These are phyloP conservation scores for Colletotrichum acutatum DNA, from an alignment of 2,329 filamentous ascomycete genomes.

Conservation along the genomic window DNA sequence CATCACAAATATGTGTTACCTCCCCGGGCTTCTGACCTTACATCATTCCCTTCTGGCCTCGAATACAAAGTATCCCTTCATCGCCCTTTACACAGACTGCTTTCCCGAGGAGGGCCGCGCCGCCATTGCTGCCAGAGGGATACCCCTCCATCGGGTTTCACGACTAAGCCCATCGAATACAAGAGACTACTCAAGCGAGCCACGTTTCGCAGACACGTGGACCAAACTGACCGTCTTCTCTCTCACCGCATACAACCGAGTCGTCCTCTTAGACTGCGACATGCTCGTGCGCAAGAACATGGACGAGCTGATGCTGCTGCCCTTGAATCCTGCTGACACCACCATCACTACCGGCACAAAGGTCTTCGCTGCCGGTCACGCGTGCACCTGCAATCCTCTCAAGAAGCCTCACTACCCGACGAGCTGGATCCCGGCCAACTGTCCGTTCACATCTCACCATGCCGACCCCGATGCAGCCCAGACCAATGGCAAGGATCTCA, in stretches of 20 bases:
- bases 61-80: not conserved
- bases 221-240: slow-evolving; percentile 86
- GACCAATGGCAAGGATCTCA: not conserved
- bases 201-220: slow-evolving; percentile 91
- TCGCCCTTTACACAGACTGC: not conserved
- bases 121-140: not conserved
- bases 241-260: slow-evolving; percentile 78
- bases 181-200: slow-evolving; percentile 76
- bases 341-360: not conserved
- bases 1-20: not conserved
- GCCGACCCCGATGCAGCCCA: not conserved
- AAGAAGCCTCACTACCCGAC: not conserved
- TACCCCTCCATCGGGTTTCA: not conserved
- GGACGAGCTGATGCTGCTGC: not conserved
- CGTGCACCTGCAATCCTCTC: not conserved
- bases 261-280: slow-evolving; percentile 87
- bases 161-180: not conserved
- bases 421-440: not conserved
- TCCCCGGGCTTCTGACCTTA: not conserved
- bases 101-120: not conserved
- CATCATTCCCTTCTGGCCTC: not conserved
- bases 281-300: not conserved
- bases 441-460: not conserved
- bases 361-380: not conserved
- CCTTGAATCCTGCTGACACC: not conserved